Evolutionary conservation across 2,329 filamentous ascomycete species (phyloP), one percentile per base, ranked within the genome.

Genomic region (Apiospora rasikravindrae): DNA sequence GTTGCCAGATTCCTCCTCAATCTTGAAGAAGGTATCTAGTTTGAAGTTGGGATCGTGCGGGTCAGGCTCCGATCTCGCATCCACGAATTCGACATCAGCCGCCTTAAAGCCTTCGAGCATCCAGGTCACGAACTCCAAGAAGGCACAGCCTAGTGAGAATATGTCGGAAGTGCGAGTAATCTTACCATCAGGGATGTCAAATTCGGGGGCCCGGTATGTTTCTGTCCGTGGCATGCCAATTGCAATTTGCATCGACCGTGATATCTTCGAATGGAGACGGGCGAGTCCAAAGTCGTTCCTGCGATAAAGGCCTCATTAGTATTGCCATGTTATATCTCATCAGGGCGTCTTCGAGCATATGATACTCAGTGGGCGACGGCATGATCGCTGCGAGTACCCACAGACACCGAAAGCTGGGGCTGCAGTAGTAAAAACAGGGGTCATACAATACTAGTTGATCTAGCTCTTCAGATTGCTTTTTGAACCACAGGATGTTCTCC

Each of bases 151-250:
- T 4, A 83, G 74, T 40, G 77, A 80, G 76, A 80, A 83, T 0
- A 82, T 80, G 64, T 85, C 83, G 29, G 81, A 82, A 0, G 73
- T 73, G 6, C 82, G 79, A 24, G 79, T 83, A 1, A 83, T 79
- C 6, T 67, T 69, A 1, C 74, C 75, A 6, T 68, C 66, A 0
- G 69, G 24, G 0, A 82, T 24, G 6, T 79, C 78, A 40, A 79
- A 78, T 29, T 85, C 84, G 7, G 84, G 84, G 0, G 83, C 81
- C n/a, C 78, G 78, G 37, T 84, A 85, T 0, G 83, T 83, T 10
- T 78, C 78, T 0, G 80, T 76, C 3, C 40, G 49, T 1, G 71
- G 16, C 29, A 75, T 47, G 2, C 71, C 45, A 8, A 69, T 71
- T 1, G 76, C 74, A 16, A 76, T 26, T 5, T 78, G 73, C 22